Conservation (phyloP, 1,284 basidiomycete genomes). For the Cryptococcus sp. region DNA sequence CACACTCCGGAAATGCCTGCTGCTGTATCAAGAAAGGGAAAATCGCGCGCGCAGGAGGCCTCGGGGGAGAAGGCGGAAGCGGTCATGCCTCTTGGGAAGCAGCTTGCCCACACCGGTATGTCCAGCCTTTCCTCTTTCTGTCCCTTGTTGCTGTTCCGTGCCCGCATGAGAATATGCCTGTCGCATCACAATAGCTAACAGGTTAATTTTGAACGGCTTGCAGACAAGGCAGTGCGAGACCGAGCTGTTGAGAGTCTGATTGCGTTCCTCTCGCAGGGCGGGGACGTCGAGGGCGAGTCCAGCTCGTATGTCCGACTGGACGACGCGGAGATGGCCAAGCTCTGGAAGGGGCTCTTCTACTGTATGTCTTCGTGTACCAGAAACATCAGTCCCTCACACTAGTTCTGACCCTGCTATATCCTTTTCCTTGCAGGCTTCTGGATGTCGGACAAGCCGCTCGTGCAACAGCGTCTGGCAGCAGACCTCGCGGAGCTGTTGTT, state of each 20-base stretch:
- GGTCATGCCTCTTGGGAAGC: constrained; percentile 70
- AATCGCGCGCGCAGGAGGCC: constrained; percentile 20
- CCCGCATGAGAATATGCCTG: background rate
- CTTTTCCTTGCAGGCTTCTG: constrained; percentile 69
- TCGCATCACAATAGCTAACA: background rate
- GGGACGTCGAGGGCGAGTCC: constrained; percentile 49
- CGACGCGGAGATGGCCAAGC: constrained; percentile 75
- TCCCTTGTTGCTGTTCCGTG: background rate
- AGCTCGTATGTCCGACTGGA: constrained; percentile 49
- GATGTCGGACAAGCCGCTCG: constrained; percentile 98
- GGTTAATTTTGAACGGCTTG: background rate
- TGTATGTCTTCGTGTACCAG: constrained; percentile 57
- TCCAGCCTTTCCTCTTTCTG: background rate
- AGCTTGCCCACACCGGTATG: constrained; percentile 80
- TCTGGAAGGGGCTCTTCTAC: constrained; percentile 98
- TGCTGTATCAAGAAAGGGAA: constrained; percentile 28
- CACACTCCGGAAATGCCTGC: constrained; percentile 11
- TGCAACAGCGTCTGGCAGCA: constrained; percentile 85
- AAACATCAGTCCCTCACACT: background rate
- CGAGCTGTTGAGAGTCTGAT: constrained; percentile 76
- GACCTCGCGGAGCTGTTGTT: constrained; percentile 80
- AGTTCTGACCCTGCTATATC: background rate
- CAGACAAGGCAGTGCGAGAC: constrained; percentile 85
- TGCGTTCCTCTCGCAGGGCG: constrained; percentile 66
- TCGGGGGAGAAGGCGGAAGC: constrained; percentile 27